A percentile compares a stretch with the other conserved stretches of the same genome.
Evolutionary conservation across 2,329 filamentous ascomycete species (phyloP).

Genomic region (Knufia petricola): DNA sequence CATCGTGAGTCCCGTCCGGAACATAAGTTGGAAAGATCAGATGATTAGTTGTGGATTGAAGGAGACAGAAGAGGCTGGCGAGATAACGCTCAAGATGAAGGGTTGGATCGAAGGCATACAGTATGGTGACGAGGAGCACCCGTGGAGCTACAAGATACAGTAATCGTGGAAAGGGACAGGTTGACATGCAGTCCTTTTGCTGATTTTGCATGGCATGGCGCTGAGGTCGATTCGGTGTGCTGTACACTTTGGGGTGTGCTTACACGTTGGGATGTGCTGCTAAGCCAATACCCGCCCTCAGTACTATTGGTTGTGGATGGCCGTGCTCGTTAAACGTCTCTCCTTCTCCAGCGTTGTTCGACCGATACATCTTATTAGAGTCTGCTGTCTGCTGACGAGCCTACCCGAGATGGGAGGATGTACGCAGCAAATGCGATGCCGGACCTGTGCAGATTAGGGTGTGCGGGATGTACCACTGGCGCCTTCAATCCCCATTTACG

Average conservation of each 20-base stretch:
- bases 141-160: conserved; percentile 56
- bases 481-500: neutral
- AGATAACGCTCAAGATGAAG: conserved; percentile 80
- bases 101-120: conserved; percentile 93
- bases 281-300: too few relatives aligned
- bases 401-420: too few relatives aligned
- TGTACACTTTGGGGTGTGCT: neutral
- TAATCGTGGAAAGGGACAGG: neutral
- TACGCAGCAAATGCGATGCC: too few relatives aligned
- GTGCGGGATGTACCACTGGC: neutral
- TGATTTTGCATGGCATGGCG: neutral
- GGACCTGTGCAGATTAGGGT: neutral
- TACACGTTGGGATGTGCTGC: too few relatives aligned
- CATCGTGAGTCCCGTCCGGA: conserved; percentile 81
- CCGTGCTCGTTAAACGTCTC: too few relatives aligned
- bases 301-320: too few relatives aligned
- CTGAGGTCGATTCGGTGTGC: neutral
- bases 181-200: neutral
- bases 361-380: too few relatives aligned
- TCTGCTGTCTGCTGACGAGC: too few relatives aligned
- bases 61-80: conserved; percentile 74
- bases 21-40: conserved; percentile 79
- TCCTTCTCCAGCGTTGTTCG: too few relatives aligned
- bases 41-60: conserved; percentile 73
- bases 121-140: conserved; percentile 85